Evolutionary conservation across 2,329 filamentous ascomycete genomes (phyloP).

Genomic region (Xylaria sp.): DNA sequence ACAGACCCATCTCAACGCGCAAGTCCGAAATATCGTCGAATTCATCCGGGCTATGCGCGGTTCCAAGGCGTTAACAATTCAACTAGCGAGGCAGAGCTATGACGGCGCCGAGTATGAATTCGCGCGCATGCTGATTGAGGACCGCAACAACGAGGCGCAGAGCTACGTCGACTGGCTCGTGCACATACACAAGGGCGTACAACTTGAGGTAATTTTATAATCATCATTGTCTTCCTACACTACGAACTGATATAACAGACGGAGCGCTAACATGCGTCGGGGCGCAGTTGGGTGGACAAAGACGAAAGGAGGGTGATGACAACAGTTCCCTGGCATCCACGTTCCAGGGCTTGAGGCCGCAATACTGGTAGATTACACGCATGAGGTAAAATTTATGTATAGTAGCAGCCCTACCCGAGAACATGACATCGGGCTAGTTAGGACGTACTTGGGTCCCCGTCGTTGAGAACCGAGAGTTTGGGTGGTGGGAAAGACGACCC

Average conservation of each 20-base stretch:
- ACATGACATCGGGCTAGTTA: constrained; percentile 12
- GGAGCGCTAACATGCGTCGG: constrained; percentile 21
- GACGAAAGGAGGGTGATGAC: constrained; percentile 67
- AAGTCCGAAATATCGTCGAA: constrained; percentile 90
- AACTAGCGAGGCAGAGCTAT: constrained; percentile 87
- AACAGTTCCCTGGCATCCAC: constrained; percentile 54
- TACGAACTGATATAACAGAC: constrained; percentile 8
- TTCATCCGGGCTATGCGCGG: constrained; percentile 80
- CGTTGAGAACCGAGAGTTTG: constrained; percentile 16
- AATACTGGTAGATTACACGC: constrained; percentile 55
- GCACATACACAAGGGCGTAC: constrained; percentile 89
- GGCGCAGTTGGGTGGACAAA: constrained; percentile 65
- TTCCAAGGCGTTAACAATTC: constrained; percentile 84
- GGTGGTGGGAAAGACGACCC: constrained; percentile 10
- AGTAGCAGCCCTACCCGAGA: constrained; percentile 6
- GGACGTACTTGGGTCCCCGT: constrained; percentile 25
- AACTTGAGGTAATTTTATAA: constrained; percentile 68
- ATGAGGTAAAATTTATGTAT: constrained; percentile 9
- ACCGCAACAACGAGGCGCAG: constrained; percentile 95
- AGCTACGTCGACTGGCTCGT: constrained; percentile 99
- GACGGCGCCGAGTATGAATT: constrained; percentile 98
- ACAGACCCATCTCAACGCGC: constrained; percentile 89
- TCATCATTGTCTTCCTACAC: constrained; percentile 4
- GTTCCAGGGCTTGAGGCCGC: constrained; percentile 61
- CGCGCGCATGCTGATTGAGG: constrained; percentile 85